Base-by-base conservation (phyloP, 306 rosid species). In the Cucurbita moschata region DNA sequence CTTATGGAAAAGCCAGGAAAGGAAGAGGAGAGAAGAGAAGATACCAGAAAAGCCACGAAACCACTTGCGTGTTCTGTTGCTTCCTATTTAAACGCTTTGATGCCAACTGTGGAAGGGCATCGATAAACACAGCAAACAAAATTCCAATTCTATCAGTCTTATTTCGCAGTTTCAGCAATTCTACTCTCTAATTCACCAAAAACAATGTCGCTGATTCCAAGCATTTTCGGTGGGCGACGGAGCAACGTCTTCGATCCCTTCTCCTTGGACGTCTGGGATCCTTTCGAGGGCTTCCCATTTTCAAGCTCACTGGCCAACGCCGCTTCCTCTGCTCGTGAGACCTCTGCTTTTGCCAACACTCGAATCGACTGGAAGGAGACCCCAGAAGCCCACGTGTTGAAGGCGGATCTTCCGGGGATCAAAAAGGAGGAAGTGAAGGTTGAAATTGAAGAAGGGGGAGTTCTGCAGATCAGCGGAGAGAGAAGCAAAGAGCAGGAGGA, bases 351-450 rank as follows among this genome's bases (percentile, higher is more conserved):
- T 12, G 86, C 81, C 16, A 69, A 80, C 46, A 44, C 81, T 6
- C 79, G 76, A 4, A 77, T 83, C 43, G 81, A 83, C 50, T 83
- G 83, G 86, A 83, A 77, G 18, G 83, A 83, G 43, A 83, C 83
- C 4, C 83, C 77, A 6, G 57, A 79, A 58, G 83, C 81, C 0
- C 86, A 83, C 43, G 9, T 83, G 15, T 77, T 83, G 77, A 83
- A 77, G 74, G 86, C 79, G 4, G 86, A 80, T 57, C 73, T 83
- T 0, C 86, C 83, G 0, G 86, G 83, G 10, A 76, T 83, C 35
- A 82, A 64, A 7, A 82, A 78, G 68, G 82, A 78, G 15, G 80
- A 78, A 4, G 78, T 82, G 46, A 77, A 79, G 21, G 81, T 83
- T 9, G 86, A 79, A 53, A 68, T 83, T 0, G 86, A 83, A 19